These are phyloP conservation scores for Tetradesmus lagerheimii DNA, from an alignment of 139 green algal species.

Conservation along the genomic window DNA sequence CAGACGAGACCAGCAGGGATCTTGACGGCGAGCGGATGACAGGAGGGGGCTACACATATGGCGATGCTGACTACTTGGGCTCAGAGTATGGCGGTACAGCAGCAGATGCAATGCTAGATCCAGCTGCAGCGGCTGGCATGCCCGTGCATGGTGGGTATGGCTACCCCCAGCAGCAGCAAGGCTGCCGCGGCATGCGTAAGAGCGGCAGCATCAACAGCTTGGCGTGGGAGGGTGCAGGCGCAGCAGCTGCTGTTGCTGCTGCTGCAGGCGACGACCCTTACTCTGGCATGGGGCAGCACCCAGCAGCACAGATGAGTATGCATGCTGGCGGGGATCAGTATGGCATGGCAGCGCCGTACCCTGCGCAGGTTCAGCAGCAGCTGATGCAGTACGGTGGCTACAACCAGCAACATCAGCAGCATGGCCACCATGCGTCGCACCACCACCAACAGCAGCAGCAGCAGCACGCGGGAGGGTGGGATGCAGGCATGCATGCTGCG, in stretches of 20 bases:
- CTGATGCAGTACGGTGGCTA: neutral
- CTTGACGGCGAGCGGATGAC: neutral
- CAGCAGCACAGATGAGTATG: neutral
- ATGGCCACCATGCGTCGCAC: neutral
- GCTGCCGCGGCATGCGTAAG: neutral
- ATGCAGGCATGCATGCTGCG: neutral
- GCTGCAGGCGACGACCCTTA: neutral
- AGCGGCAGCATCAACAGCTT: slow-evolving; percentile 14
- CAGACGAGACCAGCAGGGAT: slow-evolving; percentile 3
- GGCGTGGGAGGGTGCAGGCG: neutral
- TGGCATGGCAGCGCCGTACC: neutral
- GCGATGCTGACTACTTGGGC: slow-evolving; percentile 29
- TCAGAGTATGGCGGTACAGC: neutral
- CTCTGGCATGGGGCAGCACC: neutral
- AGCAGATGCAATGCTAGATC: neutral
- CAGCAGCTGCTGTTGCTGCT: neutral
- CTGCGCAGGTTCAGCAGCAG: neutral
- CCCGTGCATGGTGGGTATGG: neutral
- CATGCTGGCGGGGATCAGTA: neutral
- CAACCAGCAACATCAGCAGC: slow-evolving; percentile 15
- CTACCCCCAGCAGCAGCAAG: neutral
- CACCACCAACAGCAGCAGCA: neutral
- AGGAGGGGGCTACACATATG: neutral
- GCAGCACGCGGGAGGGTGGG: neutral
- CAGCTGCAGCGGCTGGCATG: neutral